Percentiles rank a stretch among this genome's conserved stretches.
Conservation (phyloP, 371 early-diverging fungal genomes). For the Batkoa obscura region DNA sequence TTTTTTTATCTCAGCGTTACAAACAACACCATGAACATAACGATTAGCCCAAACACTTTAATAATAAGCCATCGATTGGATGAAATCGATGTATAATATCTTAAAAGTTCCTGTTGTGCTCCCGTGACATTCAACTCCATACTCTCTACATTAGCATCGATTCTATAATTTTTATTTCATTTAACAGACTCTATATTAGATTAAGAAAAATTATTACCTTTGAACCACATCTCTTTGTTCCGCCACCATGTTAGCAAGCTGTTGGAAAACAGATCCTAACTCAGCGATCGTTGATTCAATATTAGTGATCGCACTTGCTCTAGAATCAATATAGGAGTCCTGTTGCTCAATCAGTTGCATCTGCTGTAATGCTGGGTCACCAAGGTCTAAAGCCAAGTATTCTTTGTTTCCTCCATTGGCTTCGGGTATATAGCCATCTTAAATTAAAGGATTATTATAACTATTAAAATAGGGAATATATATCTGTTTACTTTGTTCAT, state of each 20-base stretch:
- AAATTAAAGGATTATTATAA: neutral
- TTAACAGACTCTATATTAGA: neutral
- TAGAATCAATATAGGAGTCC: conserved; percentile 49
- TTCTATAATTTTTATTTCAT: conserved; percentile 21
- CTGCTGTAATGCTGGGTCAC: conserved; percentile 14
- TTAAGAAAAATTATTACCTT: conserved; percentile 21
- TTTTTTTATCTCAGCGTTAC: neutral
- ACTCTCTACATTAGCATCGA: conserved; percentile 88
- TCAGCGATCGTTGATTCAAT: conserved; percentile 95
- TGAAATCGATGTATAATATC: conserved; percentile 73
- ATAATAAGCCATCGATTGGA: conserved; percentile 91
- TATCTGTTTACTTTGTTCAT: neutral
- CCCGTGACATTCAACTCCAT: conserved; percentile 78
- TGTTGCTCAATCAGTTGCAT: conserved; percentile 17
- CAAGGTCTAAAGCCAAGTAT: conserved; percentile 18
- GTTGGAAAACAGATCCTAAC: conserved; percentile 89
- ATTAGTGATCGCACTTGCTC: conserved; percentile 77
- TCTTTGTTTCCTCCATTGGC: conserved; percentile 11
- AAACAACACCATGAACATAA: conserved; percentile 32
- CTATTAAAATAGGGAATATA: neutral
- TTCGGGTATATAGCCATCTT: conserved; percentile 4
- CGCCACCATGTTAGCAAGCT: conserved; percentile 81
- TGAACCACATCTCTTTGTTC: conserved; percentile 90
- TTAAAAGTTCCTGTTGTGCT: conserved; percentile 75
- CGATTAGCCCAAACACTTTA: conserved; percentile 70